Evolutionary conservation across 768 basidiomycete species (phyloP).

Genomic region (Phlegmacium glaucopus): DNA sequence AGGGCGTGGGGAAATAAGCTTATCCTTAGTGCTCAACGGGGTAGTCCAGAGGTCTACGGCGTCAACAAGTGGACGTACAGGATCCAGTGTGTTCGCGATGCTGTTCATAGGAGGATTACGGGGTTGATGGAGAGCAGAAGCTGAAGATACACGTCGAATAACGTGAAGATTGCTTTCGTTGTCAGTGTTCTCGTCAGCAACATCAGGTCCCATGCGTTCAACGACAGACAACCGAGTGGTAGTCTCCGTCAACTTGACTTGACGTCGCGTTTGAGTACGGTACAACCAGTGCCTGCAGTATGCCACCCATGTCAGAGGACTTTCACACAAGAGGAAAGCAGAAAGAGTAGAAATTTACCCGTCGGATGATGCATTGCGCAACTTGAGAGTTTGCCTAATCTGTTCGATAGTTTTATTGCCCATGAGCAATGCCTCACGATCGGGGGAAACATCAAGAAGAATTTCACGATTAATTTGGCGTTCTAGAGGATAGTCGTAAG

Average conservation of each 20-base stretch:
- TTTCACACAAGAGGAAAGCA: not conserved
- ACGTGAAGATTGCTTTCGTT: constrained; percentile 5
- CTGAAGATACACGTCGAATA: constrained; percentile 24
- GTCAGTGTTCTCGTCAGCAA: constrained; percentile 2
- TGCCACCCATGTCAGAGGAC: not conserved
- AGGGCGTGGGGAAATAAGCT: constrained; percentile 32
- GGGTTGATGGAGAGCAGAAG: constrained; percentile 14
- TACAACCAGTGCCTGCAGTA: constrained; percentile 32
- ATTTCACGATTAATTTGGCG: constrained; percentile 22
- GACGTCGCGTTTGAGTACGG: constrained; percentile 17
- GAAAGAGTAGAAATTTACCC: constrained; percentile 13
- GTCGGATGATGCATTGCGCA: constrained; percentile 17
- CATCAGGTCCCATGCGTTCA: constrained; percentile 7
- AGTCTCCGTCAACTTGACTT: constrained; percentile 21
- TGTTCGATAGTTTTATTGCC: constrained; percentile 24
- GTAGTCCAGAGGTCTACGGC: not conserved
- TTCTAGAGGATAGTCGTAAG: constrained; percentile 17
- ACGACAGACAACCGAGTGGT: constrained; percentile 25
- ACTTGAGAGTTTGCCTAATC: constrained; percentile 27
- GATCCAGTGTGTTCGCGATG: not conserved
- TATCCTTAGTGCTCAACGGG: constrained; percentile 23
- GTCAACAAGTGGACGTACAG: not conserved
- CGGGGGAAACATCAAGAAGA: constrained; percentile 31
- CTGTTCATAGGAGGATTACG: not conserved
- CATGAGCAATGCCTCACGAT: constrained; percentile 29